A percentile compares a stretch with the other conserved stretches of the same genome.
Evolutionary conservation across 139 green algal genomes (phyloP).

Genomic region (Ulvella scutata): DNA sequence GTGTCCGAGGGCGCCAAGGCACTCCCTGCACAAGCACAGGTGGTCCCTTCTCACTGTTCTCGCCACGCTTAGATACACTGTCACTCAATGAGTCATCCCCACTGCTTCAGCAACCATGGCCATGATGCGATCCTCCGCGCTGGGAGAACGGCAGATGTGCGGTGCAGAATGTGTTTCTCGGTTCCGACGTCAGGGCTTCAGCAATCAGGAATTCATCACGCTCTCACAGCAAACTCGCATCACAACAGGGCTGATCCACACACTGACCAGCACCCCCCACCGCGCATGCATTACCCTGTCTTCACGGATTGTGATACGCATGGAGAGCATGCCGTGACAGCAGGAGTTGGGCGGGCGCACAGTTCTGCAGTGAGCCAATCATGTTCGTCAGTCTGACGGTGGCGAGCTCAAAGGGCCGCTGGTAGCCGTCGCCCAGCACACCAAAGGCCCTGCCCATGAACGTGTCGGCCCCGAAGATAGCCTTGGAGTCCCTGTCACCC

Average conservation of each 20-base stretch:
- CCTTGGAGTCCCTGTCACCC: conserved; percentile 36
- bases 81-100: no score
- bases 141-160: neutral
- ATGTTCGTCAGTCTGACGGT: conserved; percentile 73
- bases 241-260: no score
- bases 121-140: neutral
- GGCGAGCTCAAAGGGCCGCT: conserved; percentile 69
- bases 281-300: no score
- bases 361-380: conserved; percentile 47
- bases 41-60: neutral
- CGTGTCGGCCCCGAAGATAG: conserved; percentile 31
- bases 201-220: neutral
- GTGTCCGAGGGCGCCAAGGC: conserved; percentile 37
- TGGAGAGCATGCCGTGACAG: no score
- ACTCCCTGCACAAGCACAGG: conserved; percentile 25
- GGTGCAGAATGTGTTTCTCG: neutral
- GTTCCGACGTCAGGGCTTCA: neutral
- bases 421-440: conserved; percentile 53
- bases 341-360: no score
- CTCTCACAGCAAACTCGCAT: neutral
- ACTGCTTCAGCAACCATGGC: neutral
- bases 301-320: no score
- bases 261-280: no score
- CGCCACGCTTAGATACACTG: neutral
- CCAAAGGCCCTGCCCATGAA: conserved; percentile 35